Evolutionary conservation across 129 eudicot genomes (phyloP), one percentile per base, ranked within the genome.

Genomic region (Helichrysum umbraculigerum): DNA sequence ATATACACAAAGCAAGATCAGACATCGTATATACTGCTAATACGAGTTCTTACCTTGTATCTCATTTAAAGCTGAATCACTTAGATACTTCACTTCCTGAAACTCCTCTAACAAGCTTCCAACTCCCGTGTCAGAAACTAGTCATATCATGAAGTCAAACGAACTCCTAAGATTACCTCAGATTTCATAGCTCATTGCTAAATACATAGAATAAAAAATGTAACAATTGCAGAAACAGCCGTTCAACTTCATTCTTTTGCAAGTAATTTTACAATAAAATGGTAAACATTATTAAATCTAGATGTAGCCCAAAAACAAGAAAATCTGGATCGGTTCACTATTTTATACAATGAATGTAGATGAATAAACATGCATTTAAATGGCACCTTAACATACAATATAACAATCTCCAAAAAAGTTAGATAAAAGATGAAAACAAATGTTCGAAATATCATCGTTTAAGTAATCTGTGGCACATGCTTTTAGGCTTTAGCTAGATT

Each of bases 51-150:
- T 71, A 85, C 93, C 93, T 84, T 88, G 86, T 65, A 74, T 81
- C 61, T 79, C 73, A 52, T 73, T 81, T 66, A 78, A 22, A 56
- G 51, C 16, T 37, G 83, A 79, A 70, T 81, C 80, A 14, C 63
- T 65, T 41, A 81, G 19, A 74, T 76, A 80, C 81, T 79, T 83
- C 80, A 91, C 59, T 41, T 77, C 82, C 80, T 78, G 93, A 78
- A 88, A 86, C 79, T 94, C 98, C 69, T 89, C 92, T 87, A 89
- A 74, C 72, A 78, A 79, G 87, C 96, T 91, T 70, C 97, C 97
- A 65, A 77, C 77, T 47, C 98, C 99, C 1, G 99, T 94, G 81
- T 94, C 99, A 74, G 99, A 91, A 87, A 94, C 99, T 94, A 88
- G 30, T 79, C 65, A 79, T 59, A 61, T 39, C 69, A 71, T 28